Percentiles rank a stretch among this genome's conserved stretches.
Evolutionary conservation across 305 asterid genomes (phyloP).

Genomic region (Euphrasia arctica): DNA sequence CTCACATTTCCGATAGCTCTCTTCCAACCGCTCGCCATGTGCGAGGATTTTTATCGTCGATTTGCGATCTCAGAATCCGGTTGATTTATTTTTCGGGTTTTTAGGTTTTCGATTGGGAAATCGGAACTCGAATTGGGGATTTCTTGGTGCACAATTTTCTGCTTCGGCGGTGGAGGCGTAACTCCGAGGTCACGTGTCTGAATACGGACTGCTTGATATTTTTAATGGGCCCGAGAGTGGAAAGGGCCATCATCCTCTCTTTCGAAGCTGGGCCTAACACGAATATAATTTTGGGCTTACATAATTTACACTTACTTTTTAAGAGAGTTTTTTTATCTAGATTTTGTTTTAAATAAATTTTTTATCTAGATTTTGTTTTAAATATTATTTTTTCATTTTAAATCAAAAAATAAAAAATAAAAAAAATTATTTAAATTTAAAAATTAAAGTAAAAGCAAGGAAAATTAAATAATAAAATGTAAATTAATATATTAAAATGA

Average conservation of each 20-base stretch:
- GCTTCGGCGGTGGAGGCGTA: background rate
- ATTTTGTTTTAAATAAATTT: no score
- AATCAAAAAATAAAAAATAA: no score
- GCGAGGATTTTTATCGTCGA: slow-evolving; percentile 4
- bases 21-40: slow-evolving; percentile 58
- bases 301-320: no score
- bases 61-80: background rate
- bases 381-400: no score
- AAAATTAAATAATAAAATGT: no score
- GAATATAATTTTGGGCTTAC: no score
- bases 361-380: no score
- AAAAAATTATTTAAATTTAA: no score
- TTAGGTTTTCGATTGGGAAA: background rate
- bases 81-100: background rate
- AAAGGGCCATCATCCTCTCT: no score
- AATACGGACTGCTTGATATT: background rate
- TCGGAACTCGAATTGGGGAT: slow-evolving; percentile 1
- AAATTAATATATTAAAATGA: no score
- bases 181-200: background rate
- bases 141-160: slow-evolving; percentile 24
- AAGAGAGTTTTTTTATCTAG: no score
- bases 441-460: no score
- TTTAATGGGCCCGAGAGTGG: background rate
- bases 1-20: slow-evolving; percentile 59
- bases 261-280: background rate